phyloP scores from a whole-genome alignment of 2,329 filamentous ascomycete species.

The Hymenoscyphus fraxineus region DNA sequence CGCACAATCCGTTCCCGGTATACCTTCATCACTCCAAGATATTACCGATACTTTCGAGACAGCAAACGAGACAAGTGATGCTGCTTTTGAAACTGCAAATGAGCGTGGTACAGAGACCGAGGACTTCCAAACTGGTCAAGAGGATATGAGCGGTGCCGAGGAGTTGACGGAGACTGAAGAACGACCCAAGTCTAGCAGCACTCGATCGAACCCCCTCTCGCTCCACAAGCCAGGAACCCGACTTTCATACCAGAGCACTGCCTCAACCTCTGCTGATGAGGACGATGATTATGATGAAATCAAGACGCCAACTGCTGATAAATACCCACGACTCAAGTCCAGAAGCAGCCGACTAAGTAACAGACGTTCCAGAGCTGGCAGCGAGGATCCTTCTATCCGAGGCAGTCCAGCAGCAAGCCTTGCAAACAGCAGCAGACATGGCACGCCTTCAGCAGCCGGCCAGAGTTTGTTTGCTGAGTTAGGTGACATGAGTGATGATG shows the following conservation, averaged over 20 bases:
- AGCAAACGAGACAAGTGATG: constrained; percentile 70
- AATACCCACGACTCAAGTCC: constrained; percentile 67
- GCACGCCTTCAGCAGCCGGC: constrained; percentile 49
- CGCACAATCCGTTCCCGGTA: constrained; percentile 34
- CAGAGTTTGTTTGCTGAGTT: constrained; percentile 92
- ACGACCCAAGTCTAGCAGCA: constrained; percentile 33
- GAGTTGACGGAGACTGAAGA: constrained; percentile 78
- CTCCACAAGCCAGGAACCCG: constrained; percentile 52
- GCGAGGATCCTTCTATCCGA: constrained; percentile 54
- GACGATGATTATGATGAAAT: constrained; percentile 64
- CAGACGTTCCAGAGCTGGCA: constrained; percentile 57
- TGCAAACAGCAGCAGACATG: constrained; percentile 45
- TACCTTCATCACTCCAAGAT: constrained; percentile 38
- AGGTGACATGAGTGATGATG: constrained; percentile 75
- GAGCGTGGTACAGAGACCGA: constrained; percentile 86
- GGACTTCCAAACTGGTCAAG: constrained; percentile 89
- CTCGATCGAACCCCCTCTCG: constrained; percentile 40
- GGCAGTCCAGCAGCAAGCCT: constrained; percentile 59
- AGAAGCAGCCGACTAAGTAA: constrained; percentile 62
- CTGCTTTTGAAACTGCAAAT: constrained; percentile 67
- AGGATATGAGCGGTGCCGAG: constrained; percentile 69
- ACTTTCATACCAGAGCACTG: constrained; percentile 77
- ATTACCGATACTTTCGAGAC: constrained; percentile 73
- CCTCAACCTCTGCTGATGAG: constrained; percentile 72
- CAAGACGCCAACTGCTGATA: constrained; percentile 58